phyloP scores from a whole-genome alignment of 2,329 filamentous ascomycete genomes.

The Corniculantispora saksenae region DNA sequence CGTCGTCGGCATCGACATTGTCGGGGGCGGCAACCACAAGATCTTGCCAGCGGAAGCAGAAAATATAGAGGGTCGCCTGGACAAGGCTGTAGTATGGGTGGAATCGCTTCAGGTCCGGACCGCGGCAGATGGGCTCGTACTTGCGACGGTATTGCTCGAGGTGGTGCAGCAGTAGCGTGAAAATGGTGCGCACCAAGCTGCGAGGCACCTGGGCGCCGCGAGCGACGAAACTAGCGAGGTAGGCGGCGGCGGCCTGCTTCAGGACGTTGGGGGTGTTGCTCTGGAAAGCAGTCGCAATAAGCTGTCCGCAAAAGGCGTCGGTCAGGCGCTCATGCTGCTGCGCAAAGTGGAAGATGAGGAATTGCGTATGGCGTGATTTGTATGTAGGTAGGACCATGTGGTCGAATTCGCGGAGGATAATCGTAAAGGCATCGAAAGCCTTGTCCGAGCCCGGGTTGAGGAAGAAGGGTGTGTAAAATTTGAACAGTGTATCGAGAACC shows the following conservation, averaged over 20 bases:
- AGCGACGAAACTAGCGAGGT: slow-evolving; percentile 91
- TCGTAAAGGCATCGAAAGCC: slow-evolving; percentile 72
- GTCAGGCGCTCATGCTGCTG: slow-evolving; percentile 78
- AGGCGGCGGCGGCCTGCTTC: slow-evolving; percentile 84
- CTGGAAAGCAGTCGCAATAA: slow-evolving; percentile 54
- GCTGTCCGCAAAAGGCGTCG: slow-evolving; percentile 78
- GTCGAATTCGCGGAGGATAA: slow-evolving; percentile 81
- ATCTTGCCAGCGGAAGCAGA: slow-evolving; percentile 97
- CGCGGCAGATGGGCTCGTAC: slow-evolving; percentile 73
- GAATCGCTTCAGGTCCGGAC: slow-evolving; percentile 83
- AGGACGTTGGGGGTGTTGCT: slow-evolving; percentile 69
- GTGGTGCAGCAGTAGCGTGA: slow-evolving; percentile 75
- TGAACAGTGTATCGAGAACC: slow-evolving; percentile 85
- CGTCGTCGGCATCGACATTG: slow-evolving; percentile 62
- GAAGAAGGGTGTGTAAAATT: slow-evolving; percentile 76
- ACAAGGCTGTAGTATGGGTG: slow-evolving; percentile 82
- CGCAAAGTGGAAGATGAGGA: slow-evolving; percentile 92
- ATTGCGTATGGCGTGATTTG: slow-evolving; percentile 90
- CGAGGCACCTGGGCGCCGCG: slow-evolving; percentile 80
- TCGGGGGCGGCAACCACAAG: slow-evolving; percentile 66
- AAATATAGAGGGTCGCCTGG: slow-evolving; percentile 91
- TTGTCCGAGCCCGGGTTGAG: slow-evolving; percentile 65
- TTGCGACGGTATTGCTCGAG: slow-evolving; percentile 72
- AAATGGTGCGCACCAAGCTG: slow-evolving; percentile 77
- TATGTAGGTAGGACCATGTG: slow-evolving; percentile 88